Evolutionary conservation across 345 rosid species (phyloP), one percentile per base, ranked within the genome.

Genomic region (Eucalyptus cloeziana): DNA sequence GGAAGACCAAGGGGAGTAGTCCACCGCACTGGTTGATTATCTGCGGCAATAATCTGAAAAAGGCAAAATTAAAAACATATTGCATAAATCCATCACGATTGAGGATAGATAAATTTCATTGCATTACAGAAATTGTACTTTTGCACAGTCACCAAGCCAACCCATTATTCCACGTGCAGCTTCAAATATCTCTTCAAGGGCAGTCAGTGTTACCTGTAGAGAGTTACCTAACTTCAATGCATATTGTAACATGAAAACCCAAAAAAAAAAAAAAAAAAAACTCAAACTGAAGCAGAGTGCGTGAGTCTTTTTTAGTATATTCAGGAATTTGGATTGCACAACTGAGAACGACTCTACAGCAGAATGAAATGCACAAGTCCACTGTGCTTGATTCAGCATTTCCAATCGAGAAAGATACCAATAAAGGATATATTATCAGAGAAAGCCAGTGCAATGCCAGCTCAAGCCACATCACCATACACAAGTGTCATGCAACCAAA

Each of bases 141-240:
- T 97, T 54, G 99, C 99, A 91, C 99, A 98, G 89, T 95, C 98
- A 89, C 98, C 96, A 87, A 98, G 96, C 99, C 99, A 98, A 86
- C 92, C 92, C 99, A 96, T 98, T 90, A 98, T 98, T 92, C 94
- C 94, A 47, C 99, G 96, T 43, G 99, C 98, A 71, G 99, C 99
- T 94, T 97, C 96, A 89, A 98, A 98, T 87, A 98, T 92, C 92
- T 98, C 96, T 88, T 94, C 99, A 88, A 98, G 94, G 79, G 99
- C 99, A 21, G 96, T 94, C 92, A 98, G 89, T 62, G 98, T 98
- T 91, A 97, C 99, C 99, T 98, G 88, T 31, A 86, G 86, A 69
- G 17, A 69, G 37, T 86, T 58, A 79, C 87, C 52, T 37, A 45
- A 86, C 86, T 47, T 89, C 43, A 92, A 87, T 43, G 25, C 67